Base-by-base conservation (phyloP, 2,329 filamentous ascomycete genomes). In the Nakataea oryzae region DNA sequence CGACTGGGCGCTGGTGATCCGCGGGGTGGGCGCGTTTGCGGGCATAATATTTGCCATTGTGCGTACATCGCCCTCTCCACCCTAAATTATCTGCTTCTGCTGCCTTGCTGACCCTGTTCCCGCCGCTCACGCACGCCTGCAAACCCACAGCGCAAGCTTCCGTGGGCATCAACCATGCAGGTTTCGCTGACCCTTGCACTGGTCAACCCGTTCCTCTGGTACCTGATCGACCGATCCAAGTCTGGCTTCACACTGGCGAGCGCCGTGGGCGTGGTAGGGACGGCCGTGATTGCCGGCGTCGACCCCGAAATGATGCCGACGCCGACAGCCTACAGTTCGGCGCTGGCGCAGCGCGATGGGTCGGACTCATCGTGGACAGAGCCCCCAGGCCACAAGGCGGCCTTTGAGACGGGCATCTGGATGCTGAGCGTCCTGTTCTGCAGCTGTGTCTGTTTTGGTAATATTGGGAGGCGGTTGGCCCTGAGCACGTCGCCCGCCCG, bases 151-250 rank as follows among this genome's bases (percentile, higher is more conserved):
- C 88, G 95, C 66, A 91, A 90, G 74, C 84, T 97, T 12, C 90
- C 91, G 1, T 99, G 95, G 95, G 84, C 93, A 69, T 97, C 93
- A 11, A 95, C 92, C 1, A 85, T 96, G n/a, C 95, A 99, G 74
- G 86, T 96, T 26, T 96, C 93, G 1, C 75, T 96, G 29, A 95
- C 93, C 1, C 86, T 99, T 59, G 90, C 92, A 27, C 85, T 97
- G 64, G 91, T 89, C 26, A 97, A 97, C 72, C 93, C 95, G 1
- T 89, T 95, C 12, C 79, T 99, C 24, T 99, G 95, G 95, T 99
- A 96, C 75, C 81, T 97, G 28, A 89, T 99, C 70, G 95, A 99
- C 75, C 90, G 93, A 60, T 95, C 91, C 58, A 87, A 86, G 67
- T 84, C 92, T 0, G 95, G 95, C 5, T 89, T 97, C 67, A 77